phyloP scores from a whole-genome alignment of 495 filamentous ascomycete species.

The Aspergillus ellipticus region DNA sequence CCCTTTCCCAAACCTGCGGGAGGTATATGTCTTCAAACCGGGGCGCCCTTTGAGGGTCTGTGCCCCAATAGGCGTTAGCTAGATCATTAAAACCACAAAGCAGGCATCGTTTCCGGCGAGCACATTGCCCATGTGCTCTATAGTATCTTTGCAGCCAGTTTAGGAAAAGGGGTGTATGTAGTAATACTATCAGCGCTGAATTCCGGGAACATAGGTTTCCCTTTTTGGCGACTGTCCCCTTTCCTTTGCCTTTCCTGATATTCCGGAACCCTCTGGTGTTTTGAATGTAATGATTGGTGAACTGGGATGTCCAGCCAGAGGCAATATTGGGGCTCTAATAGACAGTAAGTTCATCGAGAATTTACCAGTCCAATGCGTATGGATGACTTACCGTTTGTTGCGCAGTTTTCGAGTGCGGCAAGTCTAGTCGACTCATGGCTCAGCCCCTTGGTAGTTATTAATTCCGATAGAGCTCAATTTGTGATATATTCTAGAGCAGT shows the following conservation, averaged over 20 bases:
- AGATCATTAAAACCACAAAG: constrained; percentile 19
- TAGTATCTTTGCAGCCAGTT: constrained; percentile 30
- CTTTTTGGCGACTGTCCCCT: constrained; percentile 10
- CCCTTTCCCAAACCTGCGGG: background rate
- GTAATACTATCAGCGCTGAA: constrained; percentile 33
- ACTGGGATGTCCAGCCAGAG: background rate
- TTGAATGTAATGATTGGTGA: background rate
- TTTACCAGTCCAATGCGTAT: background rate
- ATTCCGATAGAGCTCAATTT: background rate
- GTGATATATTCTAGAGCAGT: background rate
- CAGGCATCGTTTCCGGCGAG: constrained; percentile 4
- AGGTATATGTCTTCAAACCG: background rate
- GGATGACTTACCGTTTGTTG: background rate
- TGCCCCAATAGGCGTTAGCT: constrained; percentile 19
- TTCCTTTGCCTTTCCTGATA: background rate
- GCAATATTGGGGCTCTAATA: background rate
- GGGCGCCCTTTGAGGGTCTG: background rate
- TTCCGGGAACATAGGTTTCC: constrained; percentile 41
- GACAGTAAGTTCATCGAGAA: background rate
- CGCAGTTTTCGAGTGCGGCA: background rate
- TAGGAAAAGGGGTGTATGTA: constrained; percentile 38
- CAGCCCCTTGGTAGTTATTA: background rate
- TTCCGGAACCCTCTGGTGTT: background rate
- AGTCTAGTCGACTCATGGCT: background rate
- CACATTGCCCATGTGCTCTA: background rate